phyloP scores from a whole-genome alignment of 2,329 filamentous ascomycete species.

The Trichoderma cornu-damae region DNA sequence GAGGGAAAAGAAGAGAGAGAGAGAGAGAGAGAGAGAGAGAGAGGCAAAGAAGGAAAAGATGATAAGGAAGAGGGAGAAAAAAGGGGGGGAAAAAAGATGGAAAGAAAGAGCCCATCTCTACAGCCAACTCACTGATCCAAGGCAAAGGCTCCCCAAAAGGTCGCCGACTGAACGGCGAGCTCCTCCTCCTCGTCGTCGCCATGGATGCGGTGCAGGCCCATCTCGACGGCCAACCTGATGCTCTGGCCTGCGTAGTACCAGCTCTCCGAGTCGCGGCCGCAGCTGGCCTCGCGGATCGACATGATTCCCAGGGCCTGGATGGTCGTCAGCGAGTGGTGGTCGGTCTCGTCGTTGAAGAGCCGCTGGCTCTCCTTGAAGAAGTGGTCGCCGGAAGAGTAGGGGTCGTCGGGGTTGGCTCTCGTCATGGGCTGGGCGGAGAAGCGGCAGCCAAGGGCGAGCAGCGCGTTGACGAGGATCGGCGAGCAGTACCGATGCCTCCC shows the following conservation, averaged over 20 bases:
- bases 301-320: slow-evolving; percentile 72
- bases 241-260: slow-evolving; percentile 70
- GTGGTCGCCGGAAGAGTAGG: slow-evolving; percentile 63
- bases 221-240: slow-evolving; percentile 65
- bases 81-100: background rate
- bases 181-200: slow-evolving; percentile 50
- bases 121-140: slow-evolving; percentile 53
- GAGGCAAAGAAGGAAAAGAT: too few relatives aligned
- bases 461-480: slow-evolving; percentile 59
- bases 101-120: too few relatives aligned
- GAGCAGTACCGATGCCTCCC: slow-evolving; percentile 63
- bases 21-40: too few relatives aligned
- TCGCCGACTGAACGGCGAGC: slow-evolving; percentile 53
- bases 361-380: slow-evolving; percentile 67
- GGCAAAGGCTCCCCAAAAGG: slow-evolving; percentile 59
- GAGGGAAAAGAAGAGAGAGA: background rate
- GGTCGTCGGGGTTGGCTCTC: slow-evolving; percentile 56
- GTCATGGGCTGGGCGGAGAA: slow-evolving; percentile 62
- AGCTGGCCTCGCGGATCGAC: slow-evolving; percentile 69
- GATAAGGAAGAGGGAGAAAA: too few relatives aligned
- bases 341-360: slow-evolving; percentile 51
- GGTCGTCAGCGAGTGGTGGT: slow-evolving; percentile 61
- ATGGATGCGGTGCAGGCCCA: slow-evolving; percentile 58
- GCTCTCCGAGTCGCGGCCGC: slow-evolving; percentile 65
- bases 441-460: slow-evolving; percentile 61